phyloP scores from a whole-genome alignment of 2,329 filamentous ascomycete genomes.

The Sordariomycetes sp. region DNA sequence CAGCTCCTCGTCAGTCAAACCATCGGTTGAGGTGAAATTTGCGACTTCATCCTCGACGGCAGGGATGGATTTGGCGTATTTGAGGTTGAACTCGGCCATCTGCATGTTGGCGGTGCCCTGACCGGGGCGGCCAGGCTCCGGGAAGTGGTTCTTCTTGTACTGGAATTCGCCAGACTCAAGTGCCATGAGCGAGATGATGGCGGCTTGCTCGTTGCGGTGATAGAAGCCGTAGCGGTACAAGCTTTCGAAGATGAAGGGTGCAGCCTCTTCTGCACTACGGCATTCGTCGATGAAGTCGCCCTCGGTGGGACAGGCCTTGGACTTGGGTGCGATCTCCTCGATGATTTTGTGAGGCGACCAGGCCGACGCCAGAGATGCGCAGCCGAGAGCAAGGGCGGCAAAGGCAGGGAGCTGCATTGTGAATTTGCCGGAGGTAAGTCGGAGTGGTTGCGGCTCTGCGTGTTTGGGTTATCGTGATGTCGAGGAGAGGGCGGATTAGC shows the following conservation, averaged over 20 bases:
- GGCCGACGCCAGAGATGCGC: not conserved
- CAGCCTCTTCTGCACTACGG: constrained; percentile 53
- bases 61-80: constrained; percentile 35
- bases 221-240: constrained; percentile 50
- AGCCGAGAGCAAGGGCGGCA: constrained; percentile 6
- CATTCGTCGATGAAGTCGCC: constrained; percentile 47
- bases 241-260: constrained; percentile 42
- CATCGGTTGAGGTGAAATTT: constrained; percentile 14
- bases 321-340: constrained; percentile 45
- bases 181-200: constrained; percentile 59
- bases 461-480: no score
- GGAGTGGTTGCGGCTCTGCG: no score
- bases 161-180: constrained; percentile 63
- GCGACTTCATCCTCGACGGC: constrained; percentile 24
- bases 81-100: constrained; percentile 29
- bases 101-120: constrained; percentile 61
- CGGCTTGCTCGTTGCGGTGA: constrained; percentile 53
- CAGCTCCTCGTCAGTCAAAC: constrained; percentile 19
- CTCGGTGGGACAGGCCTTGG: constrained; percentile 40
- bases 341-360: constrained; percentile 28
- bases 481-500: no score
- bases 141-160: constrained; percentile 57
- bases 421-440: no score
- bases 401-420: constrained; percentile 2
- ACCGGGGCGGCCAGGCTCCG: constrained; percentile 41